These are phyloP conservation scores for Rusavskia elegans DNA, from an alignment of 495 filamentous ascomycete species.

Conservation along the genomic window DNA sequence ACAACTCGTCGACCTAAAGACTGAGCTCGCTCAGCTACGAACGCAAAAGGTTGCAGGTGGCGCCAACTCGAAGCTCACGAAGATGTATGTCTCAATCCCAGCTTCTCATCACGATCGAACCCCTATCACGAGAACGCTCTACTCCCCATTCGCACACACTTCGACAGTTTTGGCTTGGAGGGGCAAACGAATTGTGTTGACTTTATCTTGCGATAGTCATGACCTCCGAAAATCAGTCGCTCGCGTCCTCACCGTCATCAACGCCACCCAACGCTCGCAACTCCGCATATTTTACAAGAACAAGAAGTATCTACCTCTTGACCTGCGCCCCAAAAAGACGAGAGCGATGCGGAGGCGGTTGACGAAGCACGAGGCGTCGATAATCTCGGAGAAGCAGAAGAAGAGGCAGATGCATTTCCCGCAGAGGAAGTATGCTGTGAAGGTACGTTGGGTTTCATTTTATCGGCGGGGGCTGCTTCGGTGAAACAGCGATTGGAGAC, in stretches of 20 bases:
- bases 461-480: neutral
- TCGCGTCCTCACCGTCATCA: constrained; percentile 96
- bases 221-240: constrained; percentile 99
- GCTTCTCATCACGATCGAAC: neutral
- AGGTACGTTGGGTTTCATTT: constrained; percentile 41
- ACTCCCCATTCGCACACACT: neutral
- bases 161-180: neutral
- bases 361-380: constrained; percentile 71
- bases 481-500: no score
- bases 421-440: constrained; percentile 94
- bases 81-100: constrained; percentile 57
- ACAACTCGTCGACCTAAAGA: constrained; percentile 87
- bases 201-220: constrained; percentile 41
- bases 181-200: neutral
- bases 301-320: constrained; percentile 97
- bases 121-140: no score
- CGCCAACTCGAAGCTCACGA: constrained; percentile 83
- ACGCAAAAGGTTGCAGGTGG: constrained; percentile 94
- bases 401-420: constrained; percentile 95
- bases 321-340: constrained; percentile 93
- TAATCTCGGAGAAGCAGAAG: constrained; percentile 72
- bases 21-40: constrained; percentile 79
- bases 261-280: constrained; percentile 93
- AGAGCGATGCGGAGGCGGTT: constrained; percentile 87
- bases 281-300: constrained; percentile 98